Base-by-base conservation (phyloP, 2,329 filamentous ascomycete species). In the Trichoderma arundinaceum region DNA sequence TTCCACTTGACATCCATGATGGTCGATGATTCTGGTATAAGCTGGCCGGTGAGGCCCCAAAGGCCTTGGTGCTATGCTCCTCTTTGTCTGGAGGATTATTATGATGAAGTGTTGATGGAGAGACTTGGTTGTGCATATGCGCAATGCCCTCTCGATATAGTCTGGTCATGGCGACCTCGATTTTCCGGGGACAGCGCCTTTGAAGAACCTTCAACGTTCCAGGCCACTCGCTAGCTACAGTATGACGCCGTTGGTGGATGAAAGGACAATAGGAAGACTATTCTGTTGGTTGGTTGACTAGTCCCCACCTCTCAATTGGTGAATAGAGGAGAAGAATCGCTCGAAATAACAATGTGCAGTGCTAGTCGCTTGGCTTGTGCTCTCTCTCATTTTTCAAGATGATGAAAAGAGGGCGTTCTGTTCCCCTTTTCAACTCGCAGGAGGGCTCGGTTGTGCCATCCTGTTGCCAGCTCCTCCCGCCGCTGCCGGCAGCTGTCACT, bases 231-330 rank as follows among this genome's bases (percentile, higher is more conserved):
- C 44, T 39, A 60, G 57, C 35, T n/a, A 19, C 32, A 41, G 12
- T 5, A 15, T 7, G 33, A 19, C 10, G 19, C 15, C 5, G 13
- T 17, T 51, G 35, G 57, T 41, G 44, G 33, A 39, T 60, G 33
- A 6, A 32, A 8, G n/a, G 57, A 61, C 58, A 61, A 61, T 61
- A 52, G 46, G 43, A 43, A 32, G 19, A 17, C 8, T 12, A n/a
- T 41, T 46, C 10, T 61, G 35, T 52, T 61, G 58, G 58, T 33
- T 13, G 44, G 12, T 7, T 19, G 2, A 7, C 35, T 19, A 61
- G n/a, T 61, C 19, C 10, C 38, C 48, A 59, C 35, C 46, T 15
- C 2, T 1, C 7, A 52, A 43, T 39, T 52, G 19, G 9, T 32
- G 58, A 61, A 60, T 59, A 19, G 35, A 13, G 44, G 15, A 13